A percentile compares a stretch with the other conserved stretches of the same genome.
Evolutionary conservation across 129 eudicot species (phyloP).

Genomic region (Artemisia annua): DNA sequence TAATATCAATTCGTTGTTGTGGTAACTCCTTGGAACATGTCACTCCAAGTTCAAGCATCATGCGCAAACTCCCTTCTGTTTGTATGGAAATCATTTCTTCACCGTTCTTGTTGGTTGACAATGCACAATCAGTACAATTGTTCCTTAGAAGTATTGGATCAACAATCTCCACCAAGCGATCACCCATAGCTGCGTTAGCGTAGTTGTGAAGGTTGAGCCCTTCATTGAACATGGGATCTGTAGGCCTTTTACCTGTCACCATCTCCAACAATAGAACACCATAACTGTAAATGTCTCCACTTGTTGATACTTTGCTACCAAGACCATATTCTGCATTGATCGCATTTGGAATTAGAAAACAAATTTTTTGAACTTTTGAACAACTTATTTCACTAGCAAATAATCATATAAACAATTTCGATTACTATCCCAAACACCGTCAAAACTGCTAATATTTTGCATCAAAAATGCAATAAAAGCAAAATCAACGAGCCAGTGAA

Average conservation of each 20-base stretch:
- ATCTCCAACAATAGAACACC: slow-evolving; percentile 44
- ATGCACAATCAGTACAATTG: neutral
- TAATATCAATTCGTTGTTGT: slow-evolving; percentile 28
- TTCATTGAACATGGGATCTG: slow-evolving; percentile 28
- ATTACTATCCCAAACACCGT: no score
- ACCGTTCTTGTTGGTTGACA: neutral
- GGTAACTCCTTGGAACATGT: slow-evolving; percentile 36
- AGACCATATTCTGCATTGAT: slow-evolving; percentile 37
- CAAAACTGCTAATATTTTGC: neutral
- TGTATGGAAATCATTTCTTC: neutral
- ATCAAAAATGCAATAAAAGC: neutral
- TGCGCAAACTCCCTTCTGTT: slow-evolving; percentile 9
- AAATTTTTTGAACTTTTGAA: neutral
- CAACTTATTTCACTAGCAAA: no score
- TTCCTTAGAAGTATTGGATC: slow-evolving; percentile 28
- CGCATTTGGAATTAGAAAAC: slow-evolving; percentile 3
- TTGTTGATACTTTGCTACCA: slow-evolving; percentile 31
- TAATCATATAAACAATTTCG: no score
- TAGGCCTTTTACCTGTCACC: slow-evolving; percentile 32
- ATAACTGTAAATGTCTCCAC: slow-evolving; percentile 41
- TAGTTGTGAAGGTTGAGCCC: slow-evolving; percentile 34
- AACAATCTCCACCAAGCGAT: slow-evolving; percentile 23
- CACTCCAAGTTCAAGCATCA: slow-evolving; percentile 29
- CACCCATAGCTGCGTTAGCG: slow-evolving; percentile 22
- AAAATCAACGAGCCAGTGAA: neutral